Evolutionary conservation across 176 grass and related monocot genomes (phyloP), one percentile per base, ranked within the genome.

Genomic region (Triticum monococcum): DNA sequence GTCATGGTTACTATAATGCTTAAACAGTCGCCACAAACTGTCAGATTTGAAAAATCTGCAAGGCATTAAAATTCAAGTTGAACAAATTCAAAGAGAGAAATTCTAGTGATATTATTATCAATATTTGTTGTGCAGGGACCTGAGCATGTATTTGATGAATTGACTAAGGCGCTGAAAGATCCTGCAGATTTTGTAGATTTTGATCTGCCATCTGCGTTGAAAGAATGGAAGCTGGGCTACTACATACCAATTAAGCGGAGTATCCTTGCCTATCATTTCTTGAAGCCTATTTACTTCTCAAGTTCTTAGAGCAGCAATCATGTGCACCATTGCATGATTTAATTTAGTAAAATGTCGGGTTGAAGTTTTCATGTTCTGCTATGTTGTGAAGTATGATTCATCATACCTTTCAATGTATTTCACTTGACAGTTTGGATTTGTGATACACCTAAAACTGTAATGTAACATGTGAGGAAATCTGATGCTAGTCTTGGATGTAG

Each of bases 161-260:
- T 93, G 66, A 77, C 41, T 60, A 82, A 81, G 59, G 61, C 76
- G 18, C 35, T 88, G 35, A 84, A 77, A 38, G 82, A 40, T 20
- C 66, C 60, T 68, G 82, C 43, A 18, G 91, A 88, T 28, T 93
- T 90, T 82, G 67, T 67, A 10, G 91, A 88, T 30, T 93, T 93
- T 86, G 85, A 93, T 54, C 81, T 87, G 17, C 88, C 57, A 5
- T 71, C 82, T 33, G 24, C 26, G 3, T 57, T 90, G 85, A 88
- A 88, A 83, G 72, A 88, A 88, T 88, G 79, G 85, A 90, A 83
- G 73, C 78, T 77, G 31, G 72, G 54, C 7, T 81, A 90, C 60
- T 93, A 90, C 31, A 54, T 62, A 62, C 85, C 72, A 50, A 93
- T 93, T 63, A 93, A 90, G 78, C 91, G 88, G 11, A 93, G 91